Conservation (phyloP, 169 alveolate species). For the Eimeria necatrix region DNA sequence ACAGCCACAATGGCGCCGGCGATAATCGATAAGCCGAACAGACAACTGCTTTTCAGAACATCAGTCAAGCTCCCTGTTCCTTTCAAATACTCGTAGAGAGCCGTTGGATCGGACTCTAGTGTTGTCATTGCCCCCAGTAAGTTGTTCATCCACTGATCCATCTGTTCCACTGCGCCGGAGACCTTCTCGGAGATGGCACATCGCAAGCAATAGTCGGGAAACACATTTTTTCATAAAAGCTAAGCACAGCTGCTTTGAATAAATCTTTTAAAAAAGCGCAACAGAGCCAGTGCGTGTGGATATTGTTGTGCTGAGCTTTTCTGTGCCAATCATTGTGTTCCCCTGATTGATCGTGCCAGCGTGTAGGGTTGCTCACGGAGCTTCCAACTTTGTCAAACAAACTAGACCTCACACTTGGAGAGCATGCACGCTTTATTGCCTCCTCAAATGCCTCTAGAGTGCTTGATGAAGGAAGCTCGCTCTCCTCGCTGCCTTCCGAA, state of each 20-base stretch:
- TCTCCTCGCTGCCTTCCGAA: background rate
- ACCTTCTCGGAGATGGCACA: slow-evolving; percentile 26
- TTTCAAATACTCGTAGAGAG: slow-evolving; percentile 37
- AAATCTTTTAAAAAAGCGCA: too few species aligned
- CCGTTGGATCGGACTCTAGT: slow-evolving; percentile 63
- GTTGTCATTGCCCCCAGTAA: slow-evolving; percentile 41
- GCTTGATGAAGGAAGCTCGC: background rate
- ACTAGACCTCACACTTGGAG: background rate
- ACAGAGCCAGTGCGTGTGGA: too few species aligned
- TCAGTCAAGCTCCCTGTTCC: slow-evolving; percentile 39
- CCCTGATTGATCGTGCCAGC: too few species aligned
- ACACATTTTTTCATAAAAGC: too few species aligned
- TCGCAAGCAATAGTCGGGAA: background rate
- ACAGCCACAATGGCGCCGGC: slow-evolving; percentile 46
- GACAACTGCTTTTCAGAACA: slow-evolving; percentile 52
- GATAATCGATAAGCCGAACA: slow-evolving; percentile 46
- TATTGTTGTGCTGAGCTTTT: too few species aligned
- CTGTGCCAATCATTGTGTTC: too few species aligned
- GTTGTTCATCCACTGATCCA: slow-evolving; percentile 64
- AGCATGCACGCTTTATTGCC: slow-evolving; percentile 49
- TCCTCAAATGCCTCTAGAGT: slow-evolving; percentile 48
- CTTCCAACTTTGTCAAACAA: background rate
- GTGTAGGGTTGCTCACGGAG: slow-evolving; percentile 6
- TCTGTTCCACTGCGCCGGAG: background rate
- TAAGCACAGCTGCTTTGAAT: too few species aligned